A percentile compares a stretch with the other conserved stretches of the same genome.
Evolutionary conservation across 2,329 filamentous ascomycete species (phyloP).

Genomic region (Epichloe sibirici): DNA sequence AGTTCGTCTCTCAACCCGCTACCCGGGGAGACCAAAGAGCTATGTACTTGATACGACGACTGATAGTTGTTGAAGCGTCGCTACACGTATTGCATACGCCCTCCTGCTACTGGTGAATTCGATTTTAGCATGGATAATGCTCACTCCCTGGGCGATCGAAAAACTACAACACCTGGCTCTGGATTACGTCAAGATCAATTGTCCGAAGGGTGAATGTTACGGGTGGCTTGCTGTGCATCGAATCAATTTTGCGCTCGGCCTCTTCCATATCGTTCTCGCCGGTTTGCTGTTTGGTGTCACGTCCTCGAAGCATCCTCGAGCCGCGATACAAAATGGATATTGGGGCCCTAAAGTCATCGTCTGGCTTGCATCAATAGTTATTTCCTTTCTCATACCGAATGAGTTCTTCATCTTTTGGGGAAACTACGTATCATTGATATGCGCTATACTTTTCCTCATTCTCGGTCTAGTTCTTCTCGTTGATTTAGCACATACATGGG

Average conservation of each 20-base stretch:
- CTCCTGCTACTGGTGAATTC: constrained; percentile 93
- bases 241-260: constrained; percentile 92
- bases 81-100: constrained; percentile 92
- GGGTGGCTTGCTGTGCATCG: constrained; percentile 94
- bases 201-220: constrained; percentile 79
- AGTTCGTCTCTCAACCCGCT: not conserved
- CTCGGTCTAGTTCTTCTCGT: constrained; percentile 87
- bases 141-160: constrained; percentile 95
- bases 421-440: constrained; percentile 79
- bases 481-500: constrained; percentile 92
- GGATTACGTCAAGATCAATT: constrained; percentile 93
- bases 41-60: too few relatives aligned
- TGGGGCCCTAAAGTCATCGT: constrained; percentile 93
- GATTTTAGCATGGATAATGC: constrained; percentile 96
- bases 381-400: constrained; percentile 94
- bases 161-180: constrained; percentile 86
- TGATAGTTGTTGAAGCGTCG: constrained; percentile 48
- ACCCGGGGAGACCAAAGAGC: not conserved
- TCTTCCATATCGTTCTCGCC: constrained; percentile 84
- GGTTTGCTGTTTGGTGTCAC: constrained; percentile 75
- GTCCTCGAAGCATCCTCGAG: constrained; percentile 76
- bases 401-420: constrained; percentile 92
- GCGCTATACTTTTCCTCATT: constrained; percentile 86
- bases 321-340: constrained; percentile 90
- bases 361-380: constrained; percentile 76